Conservation (phyloP, 768 basidiomycete species). For the Suillus subluteus region DNA sequence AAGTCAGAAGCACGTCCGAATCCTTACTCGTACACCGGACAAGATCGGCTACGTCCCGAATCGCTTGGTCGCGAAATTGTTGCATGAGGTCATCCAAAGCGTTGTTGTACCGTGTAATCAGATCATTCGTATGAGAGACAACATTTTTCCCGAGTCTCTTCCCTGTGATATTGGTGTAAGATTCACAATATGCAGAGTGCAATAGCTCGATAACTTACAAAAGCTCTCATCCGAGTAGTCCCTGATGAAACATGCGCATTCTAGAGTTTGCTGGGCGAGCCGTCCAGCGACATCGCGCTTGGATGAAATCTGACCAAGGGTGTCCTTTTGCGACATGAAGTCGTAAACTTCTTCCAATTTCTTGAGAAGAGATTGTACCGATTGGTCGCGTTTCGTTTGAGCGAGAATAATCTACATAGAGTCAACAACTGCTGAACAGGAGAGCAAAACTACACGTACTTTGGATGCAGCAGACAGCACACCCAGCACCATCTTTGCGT, state of each 20-base stretch:
- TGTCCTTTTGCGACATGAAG: slow-evolving; percentile 2
- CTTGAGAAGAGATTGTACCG: background rate
- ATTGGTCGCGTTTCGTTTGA: slow-evolving; percentile 10
- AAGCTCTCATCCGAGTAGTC: slow-evolving; percentile 30
- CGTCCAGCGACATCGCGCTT: background rate
- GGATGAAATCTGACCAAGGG: background rate
- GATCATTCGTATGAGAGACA: background rate
- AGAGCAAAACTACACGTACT: background rate
- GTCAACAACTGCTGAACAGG: no score
- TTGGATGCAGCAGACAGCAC: slow-evolving; percentile 5
- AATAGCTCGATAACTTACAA: slow-evolving; percentile 11
- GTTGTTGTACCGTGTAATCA: background rate
- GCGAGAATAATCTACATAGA: slow-evolving; percentile 6
- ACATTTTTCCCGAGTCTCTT: slow-evolving; percentile 1
- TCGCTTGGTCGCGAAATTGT: background rate
- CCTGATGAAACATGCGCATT: slow-evolving; percentile 32
- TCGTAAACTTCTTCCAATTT: background rate
- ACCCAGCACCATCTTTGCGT: slow-evolving; percentile 10
- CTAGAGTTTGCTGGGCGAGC: slow-evolving; percentile 25
- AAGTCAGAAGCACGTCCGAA: background rate
- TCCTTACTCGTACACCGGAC: background rate
- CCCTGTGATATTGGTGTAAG: background rate
- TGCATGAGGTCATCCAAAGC: slow-evolving; percentile 4
- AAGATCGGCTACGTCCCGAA: background rate
- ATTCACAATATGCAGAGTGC: background rate